Conservation (phyloP, 345 rosid species). For the Dimocarpus longan region DNA sequence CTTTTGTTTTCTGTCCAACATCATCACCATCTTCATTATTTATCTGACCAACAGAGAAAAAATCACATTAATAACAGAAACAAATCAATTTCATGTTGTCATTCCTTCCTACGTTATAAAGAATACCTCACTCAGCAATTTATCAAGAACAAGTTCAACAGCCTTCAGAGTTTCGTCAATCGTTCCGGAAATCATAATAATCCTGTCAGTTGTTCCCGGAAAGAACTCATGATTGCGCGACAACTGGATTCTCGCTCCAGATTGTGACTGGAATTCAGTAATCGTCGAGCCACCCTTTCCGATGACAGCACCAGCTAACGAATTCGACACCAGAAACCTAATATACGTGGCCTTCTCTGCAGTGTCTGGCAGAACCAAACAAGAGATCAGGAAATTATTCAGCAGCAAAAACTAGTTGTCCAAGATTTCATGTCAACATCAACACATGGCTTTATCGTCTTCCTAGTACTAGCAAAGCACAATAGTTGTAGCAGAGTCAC, state of each 20-base stretch:
- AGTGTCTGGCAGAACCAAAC: conserved; percentile 50
- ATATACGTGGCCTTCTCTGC: conserved; percentile 76
- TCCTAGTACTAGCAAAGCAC: neutral
- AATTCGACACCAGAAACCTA: conserved; percentile 94
- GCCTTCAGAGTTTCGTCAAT: conserved; percentile 80
- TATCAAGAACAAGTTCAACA: conserved; percentile 80
- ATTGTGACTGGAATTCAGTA: conserved; percentile 91
- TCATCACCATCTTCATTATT: conserved; percentile 75
- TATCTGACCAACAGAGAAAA: conserved; percentile 50
- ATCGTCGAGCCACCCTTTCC: conserved; percentile 99
- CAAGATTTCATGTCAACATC: neutral
- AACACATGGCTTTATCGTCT: neutral
- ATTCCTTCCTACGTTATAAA: conserved; percentile 13
- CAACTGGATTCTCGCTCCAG: conserved; percentile 94
- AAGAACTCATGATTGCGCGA: conserved; percentile 93
- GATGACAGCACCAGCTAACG: conserved; percentile 97
- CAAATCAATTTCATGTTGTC: neutral
- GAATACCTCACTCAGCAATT: conserved; percentile 85
- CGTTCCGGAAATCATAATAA: conserved; percentile 81
- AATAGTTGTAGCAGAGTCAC: neutral
- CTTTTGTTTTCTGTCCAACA: conserved; percentile 79
- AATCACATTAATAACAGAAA: conserved; percentile 18
- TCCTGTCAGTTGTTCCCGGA: conserved; percentile 94
- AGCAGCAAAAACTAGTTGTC: neutral
- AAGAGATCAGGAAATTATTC: neutral